Evolutionary conservation across 2,329 filamentous ascomycete species (phyloP).

Genomic region (Juglanconis juglandina): DNA sequence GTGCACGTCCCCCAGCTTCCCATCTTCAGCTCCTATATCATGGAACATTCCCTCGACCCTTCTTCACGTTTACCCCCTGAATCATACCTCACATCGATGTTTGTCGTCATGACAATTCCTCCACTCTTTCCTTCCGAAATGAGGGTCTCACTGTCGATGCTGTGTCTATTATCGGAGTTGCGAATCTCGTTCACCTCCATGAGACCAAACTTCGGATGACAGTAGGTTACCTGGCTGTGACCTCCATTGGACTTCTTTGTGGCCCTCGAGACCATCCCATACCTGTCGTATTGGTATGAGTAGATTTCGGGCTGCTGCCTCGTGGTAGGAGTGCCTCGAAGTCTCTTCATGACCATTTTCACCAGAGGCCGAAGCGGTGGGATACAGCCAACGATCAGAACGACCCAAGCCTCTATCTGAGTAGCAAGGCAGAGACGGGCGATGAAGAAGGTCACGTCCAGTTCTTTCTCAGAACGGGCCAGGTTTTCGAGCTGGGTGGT

Average conservation of each 20-base stretch:
- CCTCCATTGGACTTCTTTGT: background rate
- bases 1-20: background rate
- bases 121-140: background rate
- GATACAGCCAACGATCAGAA: conserved; percentile 5
- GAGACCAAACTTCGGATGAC: background rate
- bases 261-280: background rate
- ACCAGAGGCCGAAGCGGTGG: background rate
- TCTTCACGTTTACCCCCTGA: background rate
- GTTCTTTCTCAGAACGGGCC: background rate
- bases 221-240: background rate
- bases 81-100: background rate
- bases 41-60: background rate
- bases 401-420: conserved; percentile 6
- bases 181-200: background rate
- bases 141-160: background rate
- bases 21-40: too few relatives aligned
- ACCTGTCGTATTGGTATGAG: conserved; percentile 1
- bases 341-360: background rate
- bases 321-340: background rate
- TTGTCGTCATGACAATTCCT: conserved; percentile 1
- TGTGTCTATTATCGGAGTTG: background rate
- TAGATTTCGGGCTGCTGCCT: background rate
- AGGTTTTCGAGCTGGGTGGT: conserved; percentile 2
- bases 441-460: background rate
- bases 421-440: background rate